Evolutionary conservation across 1,284 basidiomycete genomes (phyloP), one percentile per base, ranked within the genome.

Genomic region (Entoloma clypeatum): DNA sequence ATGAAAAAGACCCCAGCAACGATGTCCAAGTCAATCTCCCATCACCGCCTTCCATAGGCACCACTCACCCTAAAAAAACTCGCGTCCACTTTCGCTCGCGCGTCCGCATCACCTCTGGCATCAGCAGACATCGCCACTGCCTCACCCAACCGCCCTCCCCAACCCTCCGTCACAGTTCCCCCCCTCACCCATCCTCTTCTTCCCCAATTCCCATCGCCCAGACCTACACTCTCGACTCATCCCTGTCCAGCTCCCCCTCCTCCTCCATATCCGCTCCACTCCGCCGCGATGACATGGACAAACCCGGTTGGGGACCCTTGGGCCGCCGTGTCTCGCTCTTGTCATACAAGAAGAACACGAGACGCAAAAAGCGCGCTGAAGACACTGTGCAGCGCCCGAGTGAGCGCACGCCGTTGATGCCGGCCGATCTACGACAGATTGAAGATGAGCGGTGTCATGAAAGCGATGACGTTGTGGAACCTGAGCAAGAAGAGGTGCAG

Each of bases 241-340:
- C 77, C 18, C 53, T 63, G 19, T 79, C 79, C 4, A 69, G 71
- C 30, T 86, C 83, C 1, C 73, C 72, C 2, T 84, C 81, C 7
- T 85, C 82, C 3, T 84, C 82, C 24, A 80, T 86, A 50, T 85
- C 82, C 19, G 85, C 74, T 1, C 83, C 85, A 9, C 64, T 86
- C 22, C 79, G 77, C 29, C 72, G 76, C 38, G 75, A 74, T 34
- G 64, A 68, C 43, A 49, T 53, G 17, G 64, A 58, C 30, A 63
- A 63, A 43, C 64, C 71, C 1, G 66, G 71, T 3, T 81, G 77
- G 73, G 76, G 71, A 7, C 72, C 80, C 7, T 62, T 83, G 13
- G 79, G 77, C 13, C 67, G 67, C 52, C 71, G 81, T 30, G 68
- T 82, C n/a, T 65, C 63, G 14, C 44, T 67, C 4, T 53, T 71